These are phyloP conservation scores for Globisporangium heterothallicum DNA, from an alignment of 352 stramenopile genomes.

Conservation along the genomic window DNA sequence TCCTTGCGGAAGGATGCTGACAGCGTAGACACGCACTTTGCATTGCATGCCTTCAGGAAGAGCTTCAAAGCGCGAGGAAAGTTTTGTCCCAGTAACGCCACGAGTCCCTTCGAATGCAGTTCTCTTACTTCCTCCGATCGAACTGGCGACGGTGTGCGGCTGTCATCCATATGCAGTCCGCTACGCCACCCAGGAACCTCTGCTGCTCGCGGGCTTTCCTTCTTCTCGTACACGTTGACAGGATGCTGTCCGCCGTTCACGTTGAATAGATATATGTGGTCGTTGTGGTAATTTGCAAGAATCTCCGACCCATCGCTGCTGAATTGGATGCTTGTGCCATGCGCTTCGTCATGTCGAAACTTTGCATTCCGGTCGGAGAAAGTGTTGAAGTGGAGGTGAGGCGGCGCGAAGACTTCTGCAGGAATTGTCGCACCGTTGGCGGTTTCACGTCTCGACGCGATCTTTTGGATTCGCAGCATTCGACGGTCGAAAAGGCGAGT, in stretches of 20 bases:
- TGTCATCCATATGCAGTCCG: slow-evolving; percentile 21
- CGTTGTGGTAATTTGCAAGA: slow-evolving; percentile 80
- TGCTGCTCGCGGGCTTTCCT: slow-evolving; percentile 11
- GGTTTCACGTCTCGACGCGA: slow-evolving; percentile 15
- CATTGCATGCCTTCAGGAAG: slow-evolving; percentile 31
- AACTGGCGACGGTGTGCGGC: background rate
- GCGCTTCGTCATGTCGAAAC: slow-evolving; percentile 43
- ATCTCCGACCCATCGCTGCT: slow-evolving; percentile 60
- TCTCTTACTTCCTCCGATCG: slow-evolving; percentile 17
- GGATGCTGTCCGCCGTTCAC: slow-evolving; percentile 25
- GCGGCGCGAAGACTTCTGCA: slow-evolving; percentile 61
- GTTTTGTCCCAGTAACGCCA: slow-evolving; percentile 21
- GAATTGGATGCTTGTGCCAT: slow-evolving; percentile 82
- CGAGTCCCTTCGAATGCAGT: slow-evolving; percentile 24
- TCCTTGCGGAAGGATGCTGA: slow-evolving; percentile 39
- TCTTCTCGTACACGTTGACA: slow-evolving; percentile 11
- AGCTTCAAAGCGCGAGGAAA: slow-evolving; percentile 34
- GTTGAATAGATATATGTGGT: slow-evolving; percentile 81
- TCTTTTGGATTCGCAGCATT: slow-evolving; percentile 57
- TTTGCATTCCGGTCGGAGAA: slow-evolving; percentile 33
- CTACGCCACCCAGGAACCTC: slow-evolving; percentile 27
- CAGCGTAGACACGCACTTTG: slow-evolving; percentile 9
- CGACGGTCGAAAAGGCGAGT: slow-evolving; percentile 72
- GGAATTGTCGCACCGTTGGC: slow-evolving; percentile 36
- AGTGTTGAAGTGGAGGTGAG: slow-evolving; percentile 68